phyloP scores from a whole-genome alignment of 2,329 filamentous ascomycete genomes.

The Leptoxyphium fumago region DNA sequence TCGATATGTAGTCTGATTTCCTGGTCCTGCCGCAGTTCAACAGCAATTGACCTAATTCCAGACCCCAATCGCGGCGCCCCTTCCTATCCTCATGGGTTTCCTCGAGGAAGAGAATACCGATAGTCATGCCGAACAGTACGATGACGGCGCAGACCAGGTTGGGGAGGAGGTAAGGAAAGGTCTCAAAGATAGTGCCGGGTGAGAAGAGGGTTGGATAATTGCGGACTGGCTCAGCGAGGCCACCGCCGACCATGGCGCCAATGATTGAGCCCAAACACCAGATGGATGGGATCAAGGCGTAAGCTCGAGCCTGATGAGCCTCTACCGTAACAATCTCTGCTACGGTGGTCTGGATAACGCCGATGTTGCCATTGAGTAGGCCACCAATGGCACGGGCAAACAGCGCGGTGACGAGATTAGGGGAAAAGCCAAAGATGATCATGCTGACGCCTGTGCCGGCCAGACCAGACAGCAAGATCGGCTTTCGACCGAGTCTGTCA shows the following conservation, averaged over 20 bases:
- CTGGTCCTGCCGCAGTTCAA: constrained; percentile 16
- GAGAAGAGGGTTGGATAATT: constrained; percentile 65
- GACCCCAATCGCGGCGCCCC: constrained; percentile 56
- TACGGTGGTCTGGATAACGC: constrained; percentile 87
- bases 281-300: constrained; percentile 94
- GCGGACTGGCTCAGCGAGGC: constrained; percentile 71
- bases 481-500: constrained; percentile 83
- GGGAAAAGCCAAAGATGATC: constrained; percentile 79
- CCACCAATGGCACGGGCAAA: constrained; percentile 80
- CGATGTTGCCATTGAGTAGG: constrained; percentile 89
- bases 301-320: constrained; percentile 85
- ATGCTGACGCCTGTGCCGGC: constrained; percentile 86
- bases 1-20: constrained; percentile 11
- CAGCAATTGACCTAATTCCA: constrained; percentile 63
- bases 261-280: constrained; percentile 97
- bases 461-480: constrained; percentile 77
- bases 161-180: constrained; percentile 78
- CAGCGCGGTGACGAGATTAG: constrained; percentile 66
- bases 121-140: constrained; percentile 57
- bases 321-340: constrained; percentile 86
- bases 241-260: constrained; percentile 80
- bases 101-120: constrained; percentile 78
- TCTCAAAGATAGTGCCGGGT: constrained; percentile 63
- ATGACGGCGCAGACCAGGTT: constrained; percentile 82
- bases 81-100: constrained; percentile 84